Percentiles rank a stretch among this genome's conserved stretches.
Evolutionary conservation across 1,284 basidiomycete genomes (phyloP).

Genomic region (Chalciporus sp.): DNA sequence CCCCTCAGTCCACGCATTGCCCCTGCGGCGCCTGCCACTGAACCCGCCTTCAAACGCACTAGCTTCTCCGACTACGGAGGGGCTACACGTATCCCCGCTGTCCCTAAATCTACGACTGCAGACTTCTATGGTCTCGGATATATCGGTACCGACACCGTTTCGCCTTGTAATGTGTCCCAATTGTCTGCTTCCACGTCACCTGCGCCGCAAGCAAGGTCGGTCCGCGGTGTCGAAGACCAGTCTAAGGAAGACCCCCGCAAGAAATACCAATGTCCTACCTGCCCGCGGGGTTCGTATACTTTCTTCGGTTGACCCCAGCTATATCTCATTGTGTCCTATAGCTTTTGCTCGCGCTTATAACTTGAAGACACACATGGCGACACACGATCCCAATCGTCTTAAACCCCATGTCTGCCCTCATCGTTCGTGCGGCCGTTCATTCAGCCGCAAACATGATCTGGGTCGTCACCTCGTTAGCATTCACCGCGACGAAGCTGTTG

Average conservation of each 20-base stretch:
- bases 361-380: constrained; percentile 87
- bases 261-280: constrained; percentile 73
- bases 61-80: constrained; percentile 68
- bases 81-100: constrained; percentile 43
- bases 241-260: constrained; percentile 64
- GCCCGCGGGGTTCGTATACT: constrained; percentile 60
- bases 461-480: constrained; percentile 85
- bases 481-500: constrained; percentile 67
- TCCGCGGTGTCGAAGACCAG: constrained; percentile 41
- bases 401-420: constrained; percentile 87
- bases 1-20: constrained; percentile 63
- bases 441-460: constrained; percentile 88
- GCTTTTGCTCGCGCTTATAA: constrained; percentile 92
- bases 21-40: constrained; percentile 38
- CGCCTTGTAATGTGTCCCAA: constrained; percentile 57
- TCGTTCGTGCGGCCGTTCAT: constrained; percentile 78
- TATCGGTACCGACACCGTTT: constrained; percentile 42
- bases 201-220: constrained; percentile 43
- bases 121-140: constrained; percentile 58
- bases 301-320: not conserved
- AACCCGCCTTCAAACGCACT: constrained; percentile 45
- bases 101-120: constrained; percentile 46
- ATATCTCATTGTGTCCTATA: constrained; percentile 26
- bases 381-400: constrained; percentile 83
- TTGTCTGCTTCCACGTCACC: constrained; percentile 46